Evolutionary conservation across 306 rosid species (phyloP).

Genomic region (Lablab purpureus): DNA sequence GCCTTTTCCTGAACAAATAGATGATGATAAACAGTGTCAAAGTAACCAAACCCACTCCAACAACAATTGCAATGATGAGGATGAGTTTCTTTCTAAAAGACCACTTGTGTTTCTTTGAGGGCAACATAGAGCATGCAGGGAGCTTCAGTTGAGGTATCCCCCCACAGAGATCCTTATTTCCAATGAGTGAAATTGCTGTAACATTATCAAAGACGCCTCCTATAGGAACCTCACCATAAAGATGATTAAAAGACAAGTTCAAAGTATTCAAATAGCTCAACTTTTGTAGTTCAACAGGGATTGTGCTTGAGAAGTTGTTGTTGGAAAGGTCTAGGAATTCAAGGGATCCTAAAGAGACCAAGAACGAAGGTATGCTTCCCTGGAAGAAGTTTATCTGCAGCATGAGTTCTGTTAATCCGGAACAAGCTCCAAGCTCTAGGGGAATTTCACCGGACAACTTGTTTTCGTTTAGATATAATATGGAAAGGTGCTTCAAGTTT

Average conservation of each 20-base stretch:
- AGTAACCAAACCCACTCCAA: not conserved
- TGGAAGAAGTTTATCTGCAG: slow-evolving; percentile 24
- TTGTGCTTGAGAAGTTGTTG: slow-evolving; percentile 45
- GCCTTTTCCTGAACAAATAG: slow-evolving; percentile 3
- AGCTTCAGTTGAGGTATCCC: slow-evolving; percentile 47
- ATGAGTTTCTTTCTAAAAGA: not conserved
- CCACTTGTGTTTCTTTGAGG: slow-evolving; percentile 10
- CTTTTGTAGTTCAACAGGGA: slow-evolving; percentile 35
- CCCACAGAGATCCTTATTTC: slow-evolving; percentile 51
- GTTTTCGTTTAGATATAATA: not conserved
- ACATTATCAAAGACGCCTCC: slow-evolving; percentile 44
- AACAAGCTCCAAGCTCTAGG: slow-evolving; percentile 26
- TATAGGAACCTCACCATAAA: slow-evolving; percentile 52
- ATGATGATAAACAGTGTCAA: not conserved
- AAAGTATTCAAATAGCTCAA: slow-evolving; percentile 15
- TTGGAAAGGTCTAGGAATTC: slow-evolving; percentile 42
- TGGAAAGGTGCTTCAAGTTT: slow-evolving; percentile 36
- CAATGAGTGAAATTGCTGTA: slow-evolving; percentile 24
- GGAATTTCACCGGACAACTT: slow-evolving; percentile 46
- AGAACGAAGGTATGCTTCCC: slow-evolving; percentile 38
- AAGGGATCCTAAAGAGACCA: slow-evolving; percentile 31
- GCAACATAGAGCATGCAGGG: not conserved
- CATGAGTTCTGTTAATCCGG: not conserved
- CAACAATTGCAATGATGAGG: not conserved
- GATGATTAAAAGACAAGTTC: slow-evolving; percentile 50